A percentile compares a stretch with the other conserved stretches of the same genome.
Evolutionary conservation across 805 yeast species (phyloP).

Genomic region (Wickerhamiella cacticola): DNA sequence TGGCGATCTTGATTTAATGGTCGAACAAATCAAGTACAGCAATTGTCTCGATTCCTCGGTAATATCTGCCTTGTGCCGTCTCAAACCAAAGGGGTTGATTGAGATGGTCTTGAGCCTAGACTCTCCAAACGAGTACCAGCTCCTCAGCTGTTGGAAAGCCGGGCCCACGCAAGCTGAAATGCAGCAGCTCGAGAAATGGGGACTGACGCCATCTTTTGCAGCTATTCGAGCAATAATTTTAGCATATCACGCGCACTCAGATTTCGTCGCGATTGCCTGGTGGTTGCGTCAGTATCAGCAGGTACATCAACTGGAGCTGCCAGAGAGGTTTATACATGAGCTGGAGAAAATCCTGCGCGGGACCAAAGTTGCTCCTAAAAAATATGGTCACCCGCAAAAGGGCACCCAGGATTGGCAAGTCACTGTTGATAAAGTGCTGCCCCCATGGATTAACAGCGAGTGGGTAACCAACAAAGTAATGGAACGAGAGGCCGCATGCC

Average conservation of each 20-base stretch:
- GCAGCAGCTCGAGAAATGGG: neutral
- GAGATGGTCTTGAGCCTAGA: neutral
- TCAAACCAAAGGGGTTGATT: neutral
- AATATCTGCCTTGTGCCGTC: neutral
- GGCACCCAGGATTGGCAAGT: neutral
- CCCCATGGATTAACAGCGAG: neutral
- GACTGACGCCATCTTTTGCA: neutral
- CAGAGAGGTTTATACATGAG: neutral
- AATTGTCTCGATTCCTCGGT: neutral
- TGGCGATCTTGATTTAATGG: neutral
- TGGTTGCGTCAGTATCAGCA: neutral
- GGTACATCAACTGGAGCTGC: neutral
- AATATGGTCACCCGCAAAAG: neutral
- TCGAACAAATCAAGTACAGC: constrained; percentile 4
- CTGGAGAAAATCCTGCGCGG: neutral
- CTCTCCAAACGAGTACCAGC: neutral
- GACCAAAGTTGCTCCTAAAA: neutral
- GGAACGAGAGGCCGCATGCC: no score
- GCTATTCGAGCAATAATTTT: neutral
- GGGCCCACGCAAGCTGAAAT: neutral
- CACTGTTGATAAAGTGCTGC: neutral
- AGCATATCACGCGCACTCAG: neutral
- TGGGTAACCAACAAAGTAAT: no score
- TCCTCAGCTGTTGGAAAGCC: neutral
- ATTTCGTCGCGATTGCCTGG: neutral